phyloP scores from a whole-genome alignment of 139 green algal species.

The Diplosphaera chodatii region DNA sequence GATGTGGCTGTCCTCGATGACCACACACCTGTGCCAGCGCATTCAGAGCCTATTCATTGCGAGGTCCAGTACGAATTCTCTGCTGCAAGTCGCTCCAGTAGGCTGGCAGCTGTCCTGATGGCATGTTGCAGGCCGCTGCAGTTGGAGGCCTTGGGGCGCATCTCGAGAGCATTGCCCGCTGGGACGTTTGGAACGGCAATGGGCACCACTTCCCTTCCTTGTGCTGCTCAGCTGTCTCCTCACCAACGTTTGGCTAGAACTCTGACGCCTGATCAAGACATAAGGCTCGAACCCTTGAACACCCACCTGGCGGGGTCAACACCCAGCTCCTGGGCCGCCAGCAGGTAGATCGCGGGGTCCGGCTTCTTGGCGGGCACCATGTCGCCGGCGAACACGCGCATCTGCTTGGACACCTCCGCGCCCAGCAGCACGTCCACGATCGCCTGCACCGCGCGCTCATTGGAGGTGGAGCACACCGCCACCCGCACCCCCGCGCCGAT shows the following conservation, averaged over 20 bases:
- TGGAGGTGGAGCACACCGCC: slow-evolving; percentile 96
- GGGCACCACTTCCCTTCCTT: too few relatives aligned
- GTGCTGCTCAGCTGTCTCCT: too few relatives aligned
- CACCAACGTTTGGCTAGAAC: too few relatives aligned
- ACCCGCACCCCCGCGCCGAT: slow-evolving; percentile 75
- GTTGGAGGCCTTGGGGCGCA: too few relatives aligned
- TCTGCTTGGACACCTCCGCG: slow-evolving; percentile 45
- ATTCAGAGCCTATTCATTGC: too few relatives aligned
- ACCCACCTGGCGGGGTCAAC: slow-evolving; percentile 61
- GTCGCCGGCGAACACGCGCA: slow-evolving; percentile 84
- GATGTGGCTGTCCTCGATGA: slow-evolving; percentile 95
- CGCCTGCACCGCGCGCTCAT: slow-evolving; percentile 89
- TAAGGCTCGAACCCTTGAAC: not conserved
- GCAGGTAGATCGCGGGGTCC: slow-evolving; percentile 88
- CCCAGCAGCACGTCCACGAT: slow-evolving; percentile 89
- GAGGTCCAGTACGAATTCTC: too few relatives aligned
- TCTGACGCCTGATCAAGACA: too few relatives aligned
- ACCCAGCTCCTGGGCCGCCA: slow-evolving; percentile 76
- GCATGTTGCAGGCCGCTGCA: too few relatives aligned
- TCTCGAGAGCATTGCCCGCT: too few relatives aligned
- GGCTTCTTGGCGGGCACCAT: slow-evolving; percentile 96
- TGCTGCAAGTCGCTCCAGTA: too few relatives aligned
- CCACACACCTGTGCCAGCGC: slow-evolving; percentile 58
- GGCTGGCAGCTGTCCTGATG: too few relatives aligned
- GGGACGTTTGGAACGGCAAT: too few relatives aligned